Evolutionary conservation across 352 stramenopile species (phyloP), one percentile per base, ranked within the genome.

Genomic region (Globisporangium middletonii): DNA sequence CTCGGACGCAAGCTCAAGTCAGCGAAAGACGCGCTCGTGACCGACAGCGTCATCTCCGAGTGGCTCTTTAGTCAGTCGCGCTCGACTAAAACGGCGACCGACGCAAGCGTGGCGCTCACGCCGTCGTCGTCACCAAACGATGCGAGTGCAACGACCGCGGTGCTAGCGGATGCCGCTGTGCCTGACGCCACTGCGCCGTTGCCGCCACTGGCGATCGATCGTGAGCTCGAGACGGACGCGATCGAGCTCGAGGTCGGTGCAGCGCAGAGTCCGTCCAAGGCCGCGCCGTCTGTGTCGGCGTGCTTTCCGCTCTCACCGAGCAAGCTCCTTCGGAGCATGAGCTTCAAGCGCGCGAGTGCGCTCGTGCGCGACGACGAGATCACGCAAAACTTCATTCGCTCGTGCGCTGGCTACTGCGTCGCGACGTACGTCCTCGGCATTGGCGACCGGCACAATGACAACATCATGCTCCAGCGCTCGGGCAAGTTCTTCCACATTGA

Each of bases 401-500:
- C 84, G 5, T 95, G 83, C 27, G 92, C 92, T 13, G 92, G 88
- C 8, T 98, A 98, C 69, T 97, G 89, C 55, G 92, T 98, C 2
- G 89, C 92, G 11, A 97, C 90, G 16, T 98, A 96, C 61, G 88
- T 98, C 4, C 62, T 98, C 15, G 93, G 94, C 33, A 93, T 98
- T 38, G 93, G 93, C 8, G 93, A 98, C 55, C 85, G 93, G 7
- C 93, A 98, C 71, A 97, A 96, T 61, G 93, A 98, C 67, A 98
- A 98, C 64, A 83, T 98, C 53, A 98, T 98, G 95, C 69, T 98
- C 48, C 96, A 96, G 62, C 76, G 78, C 18, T 86, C 92, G 5
- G 94, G 94, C 0, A 95, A 95, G 59, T 83, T 98, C 26, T 98
- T 98, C 70, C 95, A 98, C 80, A 98, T 98, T 53, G 95, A 98